Evolutionary conservation across 495 filamentous ascomycete genomes (phyloP).

Genomic region (Cryomyces antarcticus): DNA sequence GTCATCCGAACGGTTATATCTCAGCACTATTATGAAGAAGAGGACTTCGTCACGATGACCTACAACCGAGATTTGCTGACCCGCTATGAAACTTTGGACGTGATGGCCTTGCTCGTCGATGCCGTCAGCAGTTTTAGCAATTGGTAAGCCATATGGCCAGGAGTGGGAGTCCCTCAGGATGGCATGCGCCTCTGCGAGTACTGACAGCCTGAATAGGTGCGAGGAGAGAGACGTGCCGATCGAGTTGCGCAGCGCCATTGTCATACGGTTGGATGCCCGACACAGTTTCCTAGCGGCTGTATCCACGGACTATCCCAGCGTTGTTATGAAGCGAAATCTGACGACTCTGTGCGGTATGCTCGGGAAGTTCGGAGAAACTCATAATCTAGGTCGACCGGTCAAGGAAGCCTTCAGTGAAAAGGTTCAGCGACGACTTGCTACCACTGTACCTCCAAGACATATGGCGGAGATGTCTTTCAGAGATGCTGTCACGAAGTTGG

Average conservation of each 20-base stretch:
- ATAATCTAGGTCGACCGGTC: conserved; percentile 41
- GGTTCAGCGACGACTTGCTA: conserved; percentile 72
- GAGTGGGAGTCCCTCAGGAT: too few relatives aligned
- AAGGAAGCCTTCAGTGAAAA: conserved; percentile 71
- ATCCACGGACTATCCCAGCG: too few relatives aligned
- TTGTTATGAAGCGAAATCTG: neutral
- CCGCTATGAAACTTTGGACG: too few relatives aligned
- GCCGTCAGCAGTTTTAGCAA: too few relatives aligned
- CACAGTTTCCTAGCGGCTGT: too few relatives aligned
- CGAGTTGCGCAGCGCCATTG: too few relatives aligned
- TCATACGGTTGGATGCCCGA: too few relatives aligned
- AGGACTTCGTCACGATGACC: conserved; percentile 83
- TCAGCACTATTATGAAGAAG: conserved; percentile 90
- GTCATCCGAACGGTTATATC: conserved; percentile 52
- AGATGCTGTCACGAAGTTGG: conserved; percentile 49
- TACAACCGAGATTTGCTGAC: conserved; percentile 63
- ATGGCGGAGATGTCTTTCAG: conserved; percentile 59
- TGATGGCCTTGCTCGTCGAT: too few relatives aligned
- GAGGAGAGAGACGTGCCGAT: too few relatives aligned
- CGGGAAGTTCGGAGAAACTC: conserved; percentile 29
- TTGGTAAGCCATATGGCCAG: too few relatives aligned
- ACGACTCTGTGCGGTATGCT: conserved; percentile 1
- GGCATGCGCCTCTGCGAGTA: too few relatives aligned
- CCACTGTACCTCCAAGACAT: conserved; percentile 78
- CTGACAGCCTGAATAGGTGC: too few relatives aligned